A percentile compares a stretch with the other conserved stretches of the same genome.
phyloP scores from a whole-genome alignment of 495 filamentous ascomycete species.

The Penicillium soppii region DNA sequence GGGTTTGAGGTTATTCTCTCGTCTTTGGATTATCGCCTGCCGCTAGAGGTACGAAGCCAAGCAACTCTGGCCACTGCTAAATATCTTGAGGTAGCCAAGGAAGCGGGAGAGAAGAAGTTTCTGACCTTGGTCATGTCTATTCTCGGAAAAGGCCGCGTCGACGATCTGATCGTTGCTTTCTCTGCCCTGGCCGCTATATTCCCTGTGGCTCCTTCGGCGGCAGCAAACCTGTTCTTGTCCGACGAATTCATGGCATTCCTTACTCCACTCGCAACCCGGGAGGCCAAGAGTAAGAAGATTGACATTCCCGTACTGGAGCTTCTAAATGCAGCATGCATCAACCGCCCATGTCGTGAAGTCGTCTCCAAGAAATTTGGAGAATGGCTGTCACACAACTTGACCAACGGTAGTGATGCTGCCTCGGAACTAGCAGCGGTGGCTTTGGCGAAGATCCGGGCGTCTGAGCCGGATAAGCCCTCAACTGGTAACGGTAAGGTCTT shows the following conservation, averaged over 20 bases:
- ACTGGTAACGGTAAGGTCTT: constrained; percentile 39
- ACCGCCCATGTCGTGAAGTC: constrained; percentile 71
- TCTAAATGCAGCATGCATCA: constrained; percentile 86
- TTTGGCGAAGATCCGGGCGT: constrained; percentile 67
- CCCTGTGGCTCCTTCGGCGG: constrained; percentile 71
- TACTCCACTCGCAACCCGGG: constrained; percentile 67
- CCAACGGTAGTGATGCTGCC: constrained; percentile 60
- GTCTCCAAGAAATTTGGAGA: constrained; percentile 76
- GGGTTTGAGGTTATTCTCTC: constrained; percentile 75
- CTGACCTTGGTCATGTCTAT: constrained; percentile 62
- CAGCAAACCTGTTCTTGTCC: constrained; percentile 73
- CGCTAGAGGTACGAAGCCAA: constrained; percentile 65
- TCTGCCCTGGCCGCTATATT: constrained; percentile 86
- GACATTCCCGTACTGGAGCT: constrained; percentile 82
- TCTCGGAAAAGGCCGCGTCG: constrained; percentile 50
- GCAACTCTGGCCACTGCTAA: constrained; percentile 75
- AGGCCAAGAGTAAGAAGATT: constrained; percentile 72
- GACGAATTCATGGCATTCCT: constrained; percentile 75
- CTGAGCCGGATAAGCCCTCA: constrained; percentile 40
- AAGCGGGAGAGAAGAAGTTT: constrained; percentile 63
- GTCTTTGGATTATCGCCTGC: constrained; percentile 73
- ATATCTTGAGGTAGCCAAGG: constrained; percentile 72
- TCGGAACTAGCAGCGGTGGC: constrained; percentile 81
- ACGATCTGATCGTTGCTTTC: constrained; percentile 72
- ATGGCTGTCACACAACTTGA: constrained; percentile 79